A percentile compares a stretch with the other conserved stretches of the same genome.
Evolutionary conservation across 495 filamentous ascomycete genomes (phyloP).

Genomic region (Aspergillus cristatus): DNA sequence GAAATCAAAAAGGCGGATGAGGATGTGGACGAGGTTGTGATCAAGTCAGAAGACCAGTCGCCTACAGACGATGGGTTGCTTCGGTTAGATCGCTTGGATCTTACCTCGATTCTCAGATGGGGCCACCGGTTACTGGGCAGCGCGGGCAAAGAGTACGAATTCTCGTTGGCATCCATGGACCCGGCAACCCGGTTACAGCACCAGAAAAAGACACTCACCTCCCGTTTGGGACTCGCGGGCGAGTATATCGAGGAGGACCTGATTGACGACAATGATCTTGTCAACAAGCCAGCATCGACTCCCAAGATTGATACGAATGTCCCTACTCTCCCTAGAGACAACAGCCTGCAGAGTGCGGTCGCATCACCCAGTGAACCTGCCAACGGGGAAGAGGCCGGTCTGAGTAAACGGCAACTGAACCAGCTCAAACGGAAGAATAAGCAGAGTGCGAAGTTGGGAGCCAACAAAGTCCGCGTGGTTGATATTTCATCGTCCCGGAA

Average conservation of each 20-base stretch:
- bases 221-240: slow-evolving; percentile 75
- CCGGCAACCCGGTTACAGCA: slow-evolving; percentile 69
- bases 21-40: slow-evolving; percentile 38
- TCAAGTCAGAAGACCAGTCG: slow-evolving; percentile 37
- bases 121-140: slow-evolving; percentile 77
- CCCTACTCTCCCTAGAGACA: slow-evolving; percentile 25
- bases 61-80: slow-evolving; percentile 46
- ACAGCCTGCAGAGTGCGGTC: slow-evolving; percentile 36
- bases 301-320: slow-evolving; percentile 36
- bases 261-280: slow-evolving; percentile 52
- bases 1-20: slow-evolving; percentile 45
- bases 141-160: slow-evolving; percentile 74
- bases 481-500: slow-evolving; percentile 69
- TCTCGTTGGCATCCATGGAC: slow-evolving; percentile 69
- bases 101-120: slow-evolving; percentile 66
- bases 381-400: slow-evolving; percentile 54
- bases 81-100: slow-evolving; percentile 63
- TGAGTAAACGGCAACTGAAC: slow-evolving; percentile 89
- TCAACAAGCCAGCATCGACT: slow-evolving; percentile 36
- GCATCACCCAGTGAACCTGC: slow-evolving; percentile 43
- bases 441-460: slow-evolving; percentile 70
- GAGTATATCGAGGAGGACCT: slow-evolving; percentile 80
- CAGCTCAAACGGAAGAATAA: slow-evolving; percentile 88
- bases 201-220: slow-evolving; percentile 78
- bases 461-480: slow-evolving; percentile 81